Base-by-base conservation (phyloP, 257 asterid genomes). In the Penstemon newberryi region DNA sequence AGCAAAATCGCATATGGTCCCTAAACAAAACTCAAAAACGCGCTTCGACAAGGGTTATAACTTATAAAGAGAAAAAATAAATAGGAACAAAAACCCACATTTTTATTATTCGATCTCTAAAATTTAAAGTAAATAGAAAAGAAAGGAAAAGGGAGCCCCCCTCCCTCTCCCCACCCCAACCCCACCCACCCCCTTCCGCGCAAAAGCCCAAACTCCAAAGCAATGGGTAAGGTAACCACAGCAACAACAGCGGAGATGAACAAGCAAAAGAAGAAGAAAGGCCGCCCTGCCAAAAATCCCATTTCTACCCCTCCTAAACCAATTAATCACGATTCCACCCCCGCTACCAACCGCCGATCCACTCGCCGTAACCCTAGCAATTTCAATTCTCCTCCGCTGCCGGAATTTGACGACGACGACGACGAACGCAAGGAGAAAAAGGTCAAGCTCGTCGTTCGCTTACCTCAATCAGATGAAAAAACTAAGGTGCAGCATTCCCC, bases 341-440 rank as follows among this genome's bases (percentile, higher is more conserved):
- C 78, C 39, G 60, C 80, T 47, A 2, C 60, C 60, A 70, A 10
- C 51, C 83, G 81, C 51, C 87, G 83, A 77, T 83, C 82, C 69
- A 47, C 80, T 54, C 83, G 82, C 19, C 78, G 78, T 15, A 83
- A 71, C 79, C 78, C 81, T 75, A 75, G 41, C 43, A 60, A 70
- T 41, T 67, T 56, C 11, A 65, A 38, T 25, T 81, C 69, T 50
- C 79, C 40, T 4, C 18, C 54, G 62, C 64, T 65, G 38, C 70
- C 81, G 7, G 82, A 78, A 9, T 73, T 66, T 11, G 82, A 80
- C 60, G 86, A 85, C 42, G 90, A 85, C 11, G 97, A 91, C 5
- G 96, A 94, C 76, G 96, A 94, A 47, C 58, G 91, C 70, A 77
- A 79, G 56, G 73, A 83, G 81, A 85, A 85, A 74, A 85, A 85